Percentiles rank a stretch among this genome's conserved stretches.
Evolutionary conservation across 371 early-diverging fungal species (phyloP).

Genomic region (Circinella umbellata): DNA sequence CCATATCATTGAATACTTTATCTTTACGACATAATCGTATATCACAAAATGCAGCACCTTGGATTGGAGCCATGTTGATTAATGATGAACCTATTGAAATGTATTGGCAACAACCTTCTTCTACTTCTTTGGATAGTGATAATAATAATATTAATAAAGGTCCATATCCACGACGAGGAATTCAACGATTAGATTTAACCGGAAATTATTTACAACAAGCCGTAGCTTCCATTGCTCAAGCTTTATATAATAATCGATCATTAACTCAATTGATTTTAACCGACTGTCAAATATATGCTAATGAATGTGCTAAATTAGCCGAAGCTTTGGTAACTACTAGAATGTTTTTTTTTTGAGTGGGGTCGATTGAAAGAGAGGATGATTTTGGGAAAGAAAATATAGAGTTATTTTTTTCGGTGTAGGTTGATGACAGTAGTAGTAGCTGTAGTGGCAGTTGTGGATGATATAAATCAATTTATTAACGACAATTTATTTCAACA

Average conservation of each 20-base stretch:
- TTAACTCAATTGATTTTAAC: slow-evolving; percentile 52
- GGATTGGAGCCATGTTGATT: slow-evolving; percentile 60
- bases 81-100: slow-evolving; percentile 42
- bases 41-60: slow-evolving; percentile 43
- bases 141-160: background rate
- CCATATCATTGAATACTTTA: slow-evolving; percentile 48
- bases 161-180: slow-evolving; percentile 28
- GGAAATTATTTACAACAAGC: slow-evolving; percentile 59
- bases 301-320: slow-evolving; percentile 53
- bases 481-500: too few species aligned
- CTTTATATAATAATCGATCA: slow-evolving; percentile 51
- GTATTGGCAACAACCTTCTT: slow-evolving; percentile 16
- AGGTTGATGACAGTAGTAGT: background rate
- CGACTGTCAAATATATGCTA: slow-evolving; percentile 59
- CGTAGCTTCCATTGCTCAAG: slow-evolving; percentile 54
- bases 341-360: background rate
- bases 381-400: background rate
- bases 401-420: background rate
- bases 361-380: background rate
- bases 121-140: too few species aligned
- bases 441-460: too few species aligned
- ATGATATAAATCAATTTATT: too few species aligned
- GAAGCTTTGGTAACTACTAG: slow-evolving; percentile 53
- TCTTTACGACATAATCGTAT: slow-evolving; percentile 62
- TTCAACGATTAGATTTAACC: slow-evolving; percentile 54